These are phyloP conservation scores for Leishmania braziliensis DNA, from an alignment of 208 protist genomes.

Conservation along the genomic window DNA sequence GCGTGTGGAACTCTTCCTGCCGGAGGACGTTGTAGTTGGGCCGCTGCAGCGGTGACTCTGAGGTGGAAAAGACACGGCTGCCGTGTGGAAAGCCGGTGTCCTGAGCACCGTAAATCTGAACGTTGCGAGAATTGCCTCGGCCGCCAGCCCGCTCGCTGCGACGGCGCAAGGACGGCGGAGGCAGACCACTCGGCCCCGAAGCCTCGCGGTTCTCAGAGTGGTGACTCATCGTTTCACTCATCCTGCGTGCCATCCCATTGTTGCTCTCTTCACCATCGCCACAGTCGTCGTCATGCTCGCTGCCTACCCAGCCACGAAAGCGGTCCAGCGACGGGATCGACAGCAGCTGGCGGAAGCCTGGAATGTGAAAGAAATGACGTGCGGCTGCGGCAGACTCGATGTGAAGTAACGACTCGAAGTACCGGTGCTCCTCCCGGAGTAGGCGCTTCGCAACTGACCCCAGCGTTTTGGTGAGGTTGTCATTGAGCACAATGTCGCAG, in stretches of 20 bases:
- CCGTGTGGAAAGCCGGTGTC: constrained; percentile 20
- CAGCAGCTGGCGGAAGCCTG: constrained; percentile 53
- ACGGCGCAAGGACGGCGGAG: background rate
- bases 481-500: constrained; percentile 38
- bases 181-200: background rate
- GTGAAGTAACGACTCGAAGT: constrained; percentile 54
- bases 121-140: background rate
- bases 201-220: background rate
- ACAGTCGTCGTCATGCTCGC: constrained; percentile 1
- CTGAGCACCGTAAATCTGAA: constrained; percentile 1
- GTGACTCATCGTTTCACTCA: background rate
- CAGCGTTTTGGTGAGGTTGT: constrained; percentile 50
- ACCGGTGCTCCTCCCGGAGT: constrained; percentile 53
- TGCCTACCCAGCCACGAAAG: constrained; percentile 3
- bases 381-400: constrained; percentile 41
- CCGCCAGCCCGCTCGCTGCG: background rate
- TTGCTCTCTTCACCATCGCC: background rate
- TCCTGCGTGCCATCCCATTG: background rate
- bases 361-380: constrained; percentile 58
- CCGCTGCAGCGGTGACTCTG: constrained; percentile 20
- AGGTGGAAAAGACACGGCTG: background rate
- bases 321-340: constrained; percentile 38
- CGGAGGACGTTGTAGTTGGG: constrained; percentile 25
- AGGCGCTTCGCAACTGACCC: constrained; percentile 34
- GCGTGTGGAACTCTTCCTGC: constrained; percentile 48